Base-by-base conservation (phyloP, 169 alveolate genomes). In the Theileria annulata region DNA sequence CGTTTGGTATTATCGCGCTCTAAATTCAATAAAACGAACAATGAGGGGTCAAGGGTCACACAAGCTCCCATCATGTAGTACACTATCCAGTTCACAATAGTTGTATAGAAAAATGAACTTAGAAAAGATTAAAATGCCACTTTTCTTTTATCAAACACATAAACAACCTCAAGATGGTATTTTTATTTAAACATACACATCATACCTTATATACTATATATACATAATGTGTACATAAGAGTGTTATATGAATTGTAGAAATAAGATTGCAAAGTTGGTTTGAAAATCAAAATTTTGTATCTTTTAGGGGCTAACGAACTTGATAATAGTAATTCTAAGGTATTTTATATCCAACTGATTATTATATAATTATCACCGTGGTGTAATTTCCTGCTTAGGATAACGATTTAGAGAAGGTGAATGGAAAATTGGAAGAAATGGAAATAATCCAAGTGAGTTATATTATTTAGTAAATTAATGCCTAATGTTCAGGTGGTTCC, bases 51-150 rank as follows among this genome's bases (percentile, higher is more conserved):
- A 2, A 60, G 90, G 2, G 84, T 77, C 64, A 84, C 90, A 0
- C 90, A 84, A 62, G 70, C 90, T 48, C 90, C 90, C 9, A 31
- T 77, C 64, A 70, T 84, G 88, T 80, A 60, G 8, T 49, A 69
- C 17, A 17, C 19, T 17, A 21, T 10, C 17, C 21, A 0, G 3
- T 17, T 13, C 21, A 12, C 58, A 8, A 70, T 19, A 19, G 17
- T 42, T 37, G 33, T 63, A 21, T 17, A 63, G 72, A 35, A 79
- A 77, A 33, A 64, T 84, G 56, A 86, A 84, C 37, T 69, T 84
- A 33, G 51, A 48, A 47, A 84, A 84, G 83, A 58, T 71, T 9
- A 19, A 48, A 33, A 59, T 84, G 49, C 90, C 90, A 17, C 51
- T 72, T 71, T 19, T 62, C 31, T 17, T 77, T 4, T 81, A 82